These are phyloP conservation scores for Dacryopinax spathularia DNA, from an alignment of 768 basidiomycete species.

Conservation along the genomic window DNA sequence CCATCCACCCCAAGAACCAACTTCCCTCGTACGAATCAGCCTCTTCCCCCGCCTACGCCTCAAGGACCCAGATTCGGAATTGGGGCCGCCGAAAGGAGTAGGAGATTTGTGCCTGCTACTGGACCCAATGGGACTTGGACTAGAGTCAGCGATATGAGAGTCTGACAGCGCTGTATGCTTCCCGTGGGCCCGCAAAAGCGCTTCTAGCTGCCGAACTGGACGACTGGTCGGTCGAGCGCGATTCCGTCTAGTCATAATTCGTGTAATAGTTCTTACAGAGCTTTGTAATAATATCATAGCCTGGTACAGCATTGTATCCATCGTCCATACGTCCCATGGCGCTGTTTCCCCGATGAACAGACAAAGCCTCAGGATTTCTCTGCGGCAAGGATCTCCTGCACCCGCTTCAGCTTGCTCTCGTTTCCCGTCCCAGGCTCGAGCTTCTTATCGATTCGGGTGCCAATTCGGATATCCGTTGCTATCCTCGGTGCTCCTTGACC, in stretches of 20 bases:
- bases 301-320: not conserved
- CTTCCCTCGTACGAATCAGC: not conserved
- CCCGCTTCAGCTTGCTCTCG: slow-evolving; percentile 61
- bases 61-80: not conserved
- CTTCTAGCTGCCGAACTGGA: too few relatives aligned
- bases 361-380: not conserved
- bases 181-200: too few relatives aligned
- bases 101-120: not conserved
- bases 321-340: too few relatives aligned
- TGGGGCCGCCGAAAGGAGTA: not conserved
- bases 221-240: too few relatives aligned
- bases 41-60: not conserved
- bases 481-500: slow-evolving; percentile 57
- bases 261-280: not conserved
- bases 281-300: not conserved
- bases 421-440: slow-evolving; percentile 55
- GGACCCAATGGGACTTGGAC: not conserved
- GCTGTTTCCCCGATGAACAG: not conserved
- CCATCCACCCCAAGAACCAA: not conserved
- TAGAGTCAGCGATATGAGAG: not conserved
- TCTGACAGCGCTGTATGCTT: not conserved
- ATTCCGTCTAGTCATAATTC: not conserved
- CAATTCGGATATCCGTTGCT: slow-evolving; percentile 89
- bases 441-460: slow-evolving; percentile 65
- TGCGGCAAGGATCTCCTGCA: slow-evolving; percentile 53